Evolutionary conservation across 805 yeast species (phyloP).

Genomic region (Diddensiella santjacobensis): DNA sequence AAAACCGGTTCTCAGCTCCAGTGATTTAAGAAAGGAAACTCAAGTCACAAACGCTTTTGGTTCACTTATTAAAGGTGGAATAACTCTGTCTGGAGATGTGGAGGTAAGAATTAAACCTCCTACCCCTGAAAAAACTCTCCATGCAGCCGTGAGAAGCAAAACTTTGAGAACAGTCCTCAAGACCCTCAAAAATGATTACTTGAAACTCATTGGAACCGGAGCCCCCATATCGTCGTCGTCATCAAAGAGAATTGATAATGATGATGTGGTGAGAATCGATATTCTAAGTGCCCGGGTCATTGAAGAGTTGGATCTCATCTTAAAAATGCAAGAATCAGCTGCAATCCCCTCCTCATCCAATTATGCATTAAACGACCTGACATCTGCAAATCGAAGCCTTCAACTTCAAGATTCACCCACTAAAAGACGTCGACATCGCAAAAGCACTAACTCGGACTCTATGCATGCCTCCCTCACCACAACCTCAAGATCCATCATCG

Average conservation of each 20-base stretch:
- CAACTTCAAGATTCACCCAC: constrained; percentile 17
- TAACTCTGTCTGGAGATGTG: constrained; percentile 19
- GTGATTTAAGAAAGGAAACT: not conserved
- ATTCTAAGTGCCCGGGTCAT: constrained; percentile 32
- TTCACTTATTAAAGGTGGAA: constrained; percentile 27
- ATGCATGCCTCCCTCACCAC: not conserved
- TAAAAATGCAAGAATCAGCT: constrained; percentile 12
- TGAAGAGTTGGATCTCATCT: constrained; percentile 28
- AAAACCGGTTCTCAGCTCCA: constrained; percentile 15
- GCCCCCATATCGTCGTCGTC: constrained; percentile 6
- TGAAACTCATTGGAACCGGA: constrained; percentile 1
- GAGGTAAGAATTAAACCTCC: constrained; percentile 15
- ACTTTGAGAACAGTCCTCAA: not conserved
- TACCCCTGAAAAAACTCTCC: constrained; percentile 8
- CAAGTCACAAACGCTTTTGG: constrained; percentile 13
- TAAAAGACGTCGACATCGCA: constrained; percentile 8
- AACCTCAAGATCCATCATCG: constrained; percentile 12
- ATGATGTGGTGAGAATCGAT: constrained; percentile 23
- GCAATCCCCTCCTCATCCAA: not conserved
- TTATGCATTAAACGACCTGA: not conserved
- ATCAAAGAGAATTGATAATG: not conserved
- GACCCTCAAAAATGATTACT: not conserved
- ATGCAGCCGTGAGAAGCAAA: not conserved
- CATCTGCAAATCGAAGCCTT: too few species aligned
- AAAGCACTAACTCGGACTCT: not conserved